Base-by-base conservation (phyloP, 352 stramenopile species). In the Blastocystis sp. region DNA sequence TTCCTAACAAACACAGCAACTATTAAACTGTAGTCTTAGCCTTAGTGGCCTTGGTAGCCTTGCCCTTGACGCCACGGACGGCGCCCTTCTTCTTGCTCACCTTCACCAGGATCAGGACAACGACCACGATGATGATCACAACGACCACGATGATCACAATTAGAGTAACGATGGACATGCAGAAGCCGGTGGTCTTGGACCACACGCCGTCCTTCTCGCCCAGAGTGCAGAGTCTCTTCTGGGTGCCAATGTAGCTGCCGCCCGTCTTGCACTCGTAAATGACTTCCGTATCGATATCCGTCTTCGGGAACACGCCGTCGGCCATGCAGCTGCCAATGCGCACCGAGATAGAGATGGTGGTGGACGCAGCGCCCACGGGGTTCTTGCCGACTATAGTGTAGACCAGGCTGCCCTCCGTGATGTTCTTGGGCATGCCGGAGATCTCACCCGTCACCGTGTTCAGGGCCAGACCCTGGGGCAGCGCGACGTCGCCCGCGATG, bases 311-410 rank as follows among this genome's bases (percentile, higher is more conserved):
- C 10, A 48, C n/a, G 24, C 40, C 66, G 24, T 76, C 21, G 42
- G 66, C 66, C 6, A 76, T 6, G 48, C 66, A 76, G 7, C 24
- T 14, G 28, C 66, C 66, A 2, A 48, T 2, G 14, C 40, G 66
- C 19, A 76, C 66, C 21, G 38, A 59, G 40, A 79, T 79, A 7
- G 69, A 62, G 19, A 64, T 64, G 6, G 43, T 21, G 14, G 43
- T 17, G 7, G 69, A 42, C 17, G 21, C 60, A 3, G 69, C 34
- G 3, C 45, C 43, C 43, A 24, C n/a, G 21, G 21, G 19, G 43
- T 79, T 79, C 74, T 84, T 59, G n/a, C 57, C 74, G 40, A 54
- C 38, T 2, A 84, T 68, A 0, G 60, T 68, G 40, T 84, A 84
- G 48, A 57, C 48, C 48, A 14, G 6, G 48, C 48, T 57, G 28